Evolutionary conservation across 2,329 filamentous ascomycete species (phyloP).

Genomic region (Fusarium kyushuense): DNA sequence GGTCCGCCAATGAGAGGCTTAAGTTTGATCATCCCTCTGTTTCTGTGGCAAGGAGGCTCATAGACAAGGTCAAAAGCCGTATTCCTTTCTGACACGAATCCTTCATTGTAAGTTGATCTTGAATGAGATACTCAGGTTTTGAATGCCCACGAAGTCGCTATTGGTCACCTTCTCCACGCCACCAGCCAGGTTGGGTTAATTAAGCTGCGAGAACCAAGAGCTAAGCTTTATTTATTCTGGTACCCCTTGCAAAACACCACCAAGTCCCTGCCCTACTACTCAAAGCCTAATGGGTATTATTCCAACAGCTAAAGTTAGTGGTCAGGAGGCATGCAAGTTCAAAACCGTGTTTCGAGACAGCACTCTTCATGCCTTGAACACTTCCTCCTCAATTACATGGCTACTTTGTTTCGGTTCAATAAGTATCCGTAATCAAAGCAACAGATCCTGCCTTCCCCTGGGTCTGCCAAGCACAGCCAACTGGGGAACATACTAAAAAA

Average conservation of each 20-base stretch:
- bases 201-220: background rate
- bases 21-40: background rate
- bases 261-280: too few relatives aligned
- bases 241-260: background rate
- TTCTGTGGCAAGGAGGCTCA: background rate
- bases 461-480: background rate
- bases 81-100: background rate
- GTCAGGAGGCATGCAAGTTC: background rate
- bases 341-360: background rate
- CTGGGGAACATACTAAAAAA: constrained; percentile 6
- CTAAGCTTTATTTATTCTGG: background rate
- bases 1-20: constrained; percentile 15
- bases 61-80: background rate
- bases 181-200: background rate
- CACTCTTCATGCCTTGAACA: background rate
- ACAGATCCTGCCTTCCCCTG: background rate
- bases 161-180: background rate
- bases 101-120: background rate
- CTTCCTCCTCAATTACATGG: background rate
- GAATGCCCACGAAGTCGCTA: background rate
- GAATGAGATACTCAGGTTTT: too few relatives aligned
- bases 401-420: background rate
- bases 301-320: background rate
- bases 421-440: background rate
- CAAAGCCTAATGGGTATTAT: background rate